Evolutionary conservation across 805 yeast genomes (phyloP).

Genomic region (Martiniozyma abietophila): DNA sequence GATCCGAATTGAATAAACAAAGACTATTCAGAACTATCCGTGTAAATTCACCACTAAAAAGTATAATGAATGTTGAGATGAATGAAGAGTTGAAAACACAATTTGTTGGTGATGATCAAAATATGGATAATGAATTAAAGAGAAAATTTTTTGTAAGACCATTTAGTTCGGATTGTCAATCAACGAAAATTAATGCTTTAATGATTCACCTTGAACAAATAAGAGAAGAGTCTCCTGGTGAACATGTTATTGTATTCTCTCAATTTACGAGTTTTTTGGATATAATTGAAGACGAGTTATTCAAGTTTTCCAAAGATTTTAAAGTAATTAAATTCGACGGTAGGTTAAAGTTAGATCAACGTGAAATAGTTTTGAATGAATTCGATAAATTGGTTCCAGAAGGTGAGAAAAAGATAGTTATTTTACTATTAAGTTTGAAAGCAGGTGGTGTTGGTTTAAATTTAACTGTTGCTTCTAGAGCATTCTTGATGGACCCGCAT

Average conservation of each 20-base stretch:
- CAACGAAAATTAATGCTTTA: conserved; percentile 69
- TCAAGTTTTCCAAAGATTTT: conserved; percentile 36
- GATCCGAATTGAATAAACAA: conserved; percentile 42
- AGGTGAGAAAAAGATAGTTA: conserved; percentile 24
- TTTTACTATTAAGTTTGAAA: conserved; percentile 66
- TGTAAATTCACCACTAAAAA: conserved; percentile 6
- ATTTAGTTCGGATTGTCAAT: conserved; percentile 43
- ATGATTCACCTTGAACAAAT: conserved; percentile 47
- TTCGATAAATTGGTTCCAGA: conserved; percentile 30
- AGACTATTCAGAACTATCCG: conserved; percentile 35
- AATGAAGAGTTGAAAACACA: conserved; percentile 9
- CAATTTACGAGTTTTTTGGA: conserved; percentile 83
- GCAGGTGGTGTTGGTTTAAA: conserved; percentile 95
- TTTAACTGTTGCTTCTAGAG: conserved; percentile 74
- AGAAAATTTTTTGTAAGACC: conserved; percentile 27
- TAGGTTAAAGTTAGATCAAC: conserved; percentile 52
- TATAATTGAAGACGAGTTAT: conserved; percentile 55
- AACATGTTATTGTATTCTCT: conserved; percentile 80
- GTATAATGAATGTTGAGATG: conserved; percentile 1
- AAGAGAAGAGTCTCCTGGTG: conserved; percentile 48
- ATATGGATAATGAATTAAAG: not conserved
- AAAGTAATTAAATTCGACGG: conserved; percentile 75
- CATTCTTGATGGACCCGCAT: conserved; percentile 94
- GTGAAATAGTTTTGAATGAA: conserved; percentile 49
- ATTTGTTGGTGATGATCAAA: conserved; percentile 1